Base-by-base conservation (phyloP, 2,329 filamentous ascomycete genomes). In the Clathrospora elynae region DNA sequence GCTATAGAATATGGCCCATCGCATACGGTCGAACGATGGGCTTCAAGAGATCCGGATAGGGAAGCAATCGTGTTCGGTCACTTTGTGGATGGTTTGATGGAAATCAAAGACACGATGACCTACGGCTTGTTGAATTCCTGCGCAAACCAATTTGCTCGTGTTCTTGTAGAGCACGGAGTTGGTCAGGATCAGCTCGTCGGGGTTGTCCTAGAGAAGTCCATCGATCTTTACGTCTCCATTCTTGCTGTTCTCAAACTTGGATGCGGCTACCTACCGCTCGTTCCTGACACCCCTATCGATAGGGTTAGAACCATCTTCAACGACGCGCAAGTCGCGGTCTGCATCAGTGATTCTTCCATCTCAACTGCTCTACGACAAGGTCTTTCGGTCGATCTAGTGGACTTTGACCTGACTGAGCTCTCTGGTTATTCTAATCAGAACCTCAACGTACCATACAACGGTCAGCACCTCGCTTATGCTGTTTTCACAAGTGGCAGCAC, bases 401-500 rank as follows among this genome's bases (percentile, higher is more conserved):
- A 72, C 17, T 26, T 72, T n/a, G 56, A 65, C 13, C 37, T 35
- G 2, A 33, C 64, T n/a, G 54, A 71, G 12, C 35, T 73, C 3
- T 48, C 54, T 1, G 20, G 42, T 1, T 70, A 74, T 30, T 49
- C 69, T 1, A 41, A 51, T 1, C 36, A 62, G 0, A 78, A 81
- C 29, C 18, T 65, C 5, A 43, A 62, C 2, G 64, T 73, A 1
- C 33, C 58, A 0, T 67, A 73, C 3, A 64, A 78, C 32, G 71
- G 74, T 0, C 73, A 76, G 1, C 73, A 82, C 10, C 63, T 88
- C 2, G 85, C 88, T 5, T 95, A 95, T 62, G 81, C 87, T 12
- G 84, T 95, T 1, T 95, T 88, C 65, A 95, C 88, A 0, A 90
- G 87, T 16, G 90, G 90, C 3, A 92, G 86, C 25, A 95, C 89